These are phyloP conservation scores for Baorangia bicolor DNA, from an alignment of 768 basidiomycete species.

Conservation along the genomic window DNA sequence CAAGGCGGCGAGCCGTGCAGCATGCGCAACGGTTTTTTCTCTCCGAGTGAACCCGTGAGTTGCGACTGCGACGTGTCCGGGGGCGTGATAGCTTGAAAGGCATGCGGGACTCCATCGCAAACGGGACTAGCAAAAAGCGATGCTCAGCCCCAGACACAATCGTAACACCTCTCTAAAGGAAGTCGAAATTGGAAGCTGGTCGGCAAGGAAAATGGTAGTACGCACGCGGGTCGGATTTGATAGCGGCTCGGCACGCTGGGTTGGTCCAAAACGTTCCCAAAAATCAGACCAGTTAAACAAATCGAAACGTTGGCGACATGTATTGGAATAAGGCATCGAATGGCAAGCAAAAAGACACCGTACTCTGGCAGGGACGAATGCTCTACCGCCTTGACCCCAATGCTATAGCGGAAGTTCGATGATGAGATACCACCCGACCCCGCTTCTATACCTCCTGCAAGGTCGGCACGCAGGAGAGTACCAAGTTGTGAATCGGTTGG, in stretches of 20 bases:
- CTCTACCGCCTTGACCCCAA: neutral
- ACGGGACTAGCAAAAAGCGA: conserved; percentile 1
- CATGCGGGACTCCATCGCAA: neutral
- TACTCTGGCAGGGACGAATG: no score
- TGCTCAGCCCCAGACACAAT: conserved; percentile 11
- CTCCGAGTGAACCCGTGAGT: neutral
- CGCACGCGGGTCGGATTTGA: neutral
- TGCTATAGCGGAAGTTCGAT: neutral
- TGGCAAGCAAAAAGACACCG: neutral
- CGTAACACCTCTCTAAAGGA: neutral
- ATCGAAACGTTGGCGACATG: neutral
- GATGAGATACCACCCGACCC: neutral
- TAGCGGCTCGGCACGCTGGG: neutral
- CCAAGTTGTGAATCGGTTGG: neutral
- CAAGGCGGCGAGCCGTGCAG: neutral
- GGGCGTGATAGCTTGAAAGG: neutral
- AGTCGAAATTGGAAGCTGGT: neutral
- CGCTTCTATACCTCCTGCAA: neutral
- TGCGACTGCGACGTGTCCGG: neutral
- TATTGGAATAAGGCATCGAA: neutral
- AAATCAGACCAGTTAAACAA: neutral
- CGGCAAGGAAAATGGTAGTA: neutral
- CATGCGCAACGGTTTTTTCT: neutral
- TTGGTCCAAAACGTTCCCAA: neutral
- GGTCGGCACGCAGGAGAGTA: neutral